Conservation (phyloP, 495 filamentous ascomycete species). For the Margaritispora aquatica region DNA sequence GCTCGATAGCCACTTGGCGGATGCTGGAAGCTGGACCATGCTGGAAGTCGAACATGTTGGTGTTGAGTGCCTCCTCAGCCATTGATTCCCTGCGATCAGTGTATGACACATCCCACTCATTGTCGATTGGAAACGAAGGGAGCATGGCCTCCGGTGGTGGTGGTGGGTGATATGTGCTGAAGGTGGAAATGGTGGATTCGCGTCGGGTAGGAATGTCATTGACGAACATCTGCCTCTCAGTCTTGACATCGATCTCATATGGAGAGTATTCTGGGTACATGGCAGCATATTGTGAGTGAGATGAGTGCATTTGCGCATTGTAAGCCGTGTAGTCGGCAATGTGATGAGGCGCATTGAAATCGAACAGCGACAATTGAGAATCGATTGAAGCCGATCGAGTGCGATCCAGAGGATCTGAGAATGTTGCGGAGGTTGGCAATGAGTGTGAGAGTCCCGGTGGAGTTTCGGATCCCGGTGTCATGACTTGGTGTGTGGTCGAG, state of each 20-base stretch:
- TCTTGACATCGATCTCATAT: constrained; percentile 94
- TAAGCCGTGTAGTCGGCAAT: constrained; percentile 56
- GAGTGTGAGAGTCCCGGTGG: constrained; percentile 80
- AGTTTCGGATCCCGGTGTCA: constrained; percentile 49
- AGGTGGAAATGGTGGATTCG: constrained; percentile 81
- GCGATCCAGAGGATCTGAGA: constrained; percentile 63
- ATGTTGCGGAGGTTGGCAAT: constrained; percentile 71
- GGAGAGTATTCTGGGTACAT: constrained; percentile 48
- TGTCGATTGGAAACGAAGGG: constrained; percentile 56
- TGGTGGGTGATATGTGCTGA: constrained; percentile 75
- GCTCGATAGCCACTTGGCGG: constrained; percentile 66
- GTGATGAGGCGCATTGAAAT: constrained; percentile 60
- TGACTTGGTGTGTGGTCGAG: constrained; percentile 45
- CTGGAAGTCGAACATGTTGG: constrained; percentile 71
- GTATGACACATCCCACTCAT: constrained; percentile 68
- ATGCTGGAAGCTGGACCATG: constrained; percentile 44
- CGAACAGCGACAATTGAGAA: constrained; percentile 63
- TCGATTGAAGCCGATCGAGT: constrained; percentile 71
- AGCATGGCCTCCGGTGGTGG: constrained; percentile 56
- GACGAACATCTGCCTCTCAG: constrained; percentile 89
- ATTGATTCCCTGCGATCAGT: constrained; percentile 58
- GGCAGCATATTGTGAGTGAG: constrained; percentile 32
- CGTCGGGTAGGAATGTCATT: constrained; percentile 79
- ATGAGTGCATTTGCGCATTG: constrained; percentile 43
- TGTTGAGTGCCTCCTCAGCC: constrained; percentile 57